Conservation (phyloP, 148 eudicot species). For the Suaeda aralocaspica region DNA sequence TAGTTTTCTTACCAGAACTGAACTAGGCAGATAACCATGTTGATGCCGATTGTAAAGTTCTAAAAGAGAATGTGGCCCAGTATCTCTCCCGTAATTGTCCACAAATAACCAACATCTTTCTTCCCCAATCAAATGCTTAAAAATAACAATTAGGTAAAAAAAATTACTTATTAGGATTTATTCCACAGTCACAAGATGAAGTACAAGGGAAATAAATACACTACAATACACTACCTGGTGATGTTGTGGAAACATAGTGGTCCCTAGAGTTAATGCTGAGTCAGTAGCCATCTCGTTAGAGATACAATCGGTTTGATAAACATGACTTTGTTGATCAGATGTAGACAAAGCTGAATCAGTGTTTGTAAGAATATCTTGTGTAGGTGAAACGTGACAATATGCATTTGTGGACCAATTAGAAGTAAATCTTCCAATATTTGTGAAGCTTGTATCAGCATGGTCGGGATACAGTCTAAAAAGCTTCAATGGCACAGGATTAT, state of each 20-base stretch:
- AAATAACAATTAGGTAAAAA: slow-evolving; percentile 3
- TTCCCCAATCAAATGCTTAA: slow-evolving; percentile 40
- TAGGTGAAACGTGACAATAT: slow-evolving; percentile 8
- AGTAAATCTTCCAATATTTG: slow-evolving; percentile 33
- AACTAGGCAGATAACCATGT: slow-evolving; percentile 58
- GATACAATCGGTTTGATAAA: slow-evolving; percentile 14
- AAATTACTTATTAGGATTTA: neutral
- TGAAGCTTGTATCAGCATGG: slow-evolving; percentile 73
- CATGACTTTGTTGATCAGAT: slow-evolving; percentile 24
- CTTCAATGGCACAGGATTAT: slow-evolving; percentile 65
- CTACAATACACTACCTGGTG: slow-evolving; percentile 39
- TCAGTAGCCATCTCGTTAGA: slow-evolving; percentile 23
- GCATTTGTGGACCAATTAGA: slow-evolving; percentile 25
- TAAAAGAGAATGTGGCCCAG: slow-evolving; percentile 81
- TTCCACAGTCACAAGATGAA: neutral
- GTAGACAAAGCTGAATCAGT: slow-evolving; percentile 10
- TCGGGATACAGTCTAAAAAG: slow-evolving; percentile 79
- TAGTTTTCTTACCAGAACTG: slow-evolving; percentile 54
- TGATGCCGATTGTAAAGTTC: slow-evolving; percentile 84
- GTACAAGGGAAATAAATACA: neutral
- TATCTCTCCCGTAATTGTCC: slow-evolving; percentile 59
- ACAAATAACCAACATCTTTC: slow-evolving; percentile 64
- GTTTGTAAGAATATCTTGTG: slow-evolving; percentile 11
- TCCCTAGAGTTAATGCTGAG: slow-evolving; percentile 25
- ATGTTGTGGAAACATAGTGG: slow-evolving; percentile 22